Percentiles rank a stretch among this genome's conserved stretches.
Evolutionary conservation across 169 alveolate species (phyloP).

Genomic region (Hepatocystis sp.): DNA sequence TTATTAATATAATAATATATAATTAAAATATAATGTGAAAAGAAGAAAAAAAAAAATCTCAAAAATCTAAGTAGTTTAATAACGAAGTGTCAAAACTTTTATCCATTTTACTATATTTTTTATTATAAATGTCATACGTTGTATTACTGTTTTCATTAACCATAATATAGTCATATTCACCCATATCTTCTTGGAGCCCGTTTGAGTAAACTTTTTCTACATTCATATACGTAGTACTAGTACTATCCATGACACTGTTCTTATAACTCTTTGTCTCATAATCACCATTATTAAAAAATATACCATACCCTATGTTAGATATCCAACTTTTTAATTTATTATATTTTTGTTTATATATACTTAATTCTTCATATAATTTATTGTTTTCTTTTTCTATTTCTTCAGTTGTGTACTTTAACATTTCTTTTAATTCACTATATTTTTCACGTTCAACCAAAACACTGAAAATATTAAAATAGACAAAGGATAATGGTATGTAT

Average conservation of each 20-base stretch:
- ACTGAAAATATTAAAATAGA: background rate
- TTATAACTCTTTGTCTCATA: too few species aligned
- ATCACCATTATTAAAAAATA: slow-evolving; percentile 34
- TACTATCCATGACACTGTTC: too few species aligned
- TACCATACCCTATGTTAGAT: slow-evolving; percentile 76
- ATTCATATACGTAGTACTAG: slow-evolving; percentile 5
- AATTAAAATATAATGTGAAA: background rate
- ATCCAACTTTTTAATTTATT: slow-evolving; percentile 28
- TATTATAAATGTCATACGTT: slow-evolving; percentile 3
- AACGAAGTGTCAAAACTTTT: slow-evolving; percentile 28
- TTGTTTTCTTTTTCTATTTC: slow-evolving; percentile 70
- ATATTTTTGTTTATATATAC: slow-evolving; percentile 47
- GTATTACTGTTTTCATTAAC: slow-evolving; percentile 15
- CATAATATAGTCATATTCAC: slow-evolving; percentile 56
- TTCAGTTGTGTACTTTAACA: slow-evolving; percentile 66
- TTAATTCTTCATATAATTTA: slow-evolving; percentile 55
- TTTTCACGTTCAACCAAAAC: slow-evolving; percentile 67
- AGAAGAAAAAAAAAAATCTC: background rate
- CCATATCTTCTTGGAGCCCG: background rate
- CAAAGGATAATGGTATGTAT: background rate
- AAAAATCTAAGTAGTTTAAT: slow-evolving; percentile 50
- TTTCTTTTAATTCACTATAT: slow-evolving; percentile 47
- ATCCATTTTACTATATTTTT: slow-evolving; percentile 4
- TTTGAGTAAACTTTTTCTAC: slow-evolving; percentile 10
- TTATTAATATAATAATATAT: too few species aligned